These are phyloP conservation scores for Botryotinia globosa DNA, from an alignment of 2,329 filamentous ascomycete species.

Conservation along the genomic window DNA sequence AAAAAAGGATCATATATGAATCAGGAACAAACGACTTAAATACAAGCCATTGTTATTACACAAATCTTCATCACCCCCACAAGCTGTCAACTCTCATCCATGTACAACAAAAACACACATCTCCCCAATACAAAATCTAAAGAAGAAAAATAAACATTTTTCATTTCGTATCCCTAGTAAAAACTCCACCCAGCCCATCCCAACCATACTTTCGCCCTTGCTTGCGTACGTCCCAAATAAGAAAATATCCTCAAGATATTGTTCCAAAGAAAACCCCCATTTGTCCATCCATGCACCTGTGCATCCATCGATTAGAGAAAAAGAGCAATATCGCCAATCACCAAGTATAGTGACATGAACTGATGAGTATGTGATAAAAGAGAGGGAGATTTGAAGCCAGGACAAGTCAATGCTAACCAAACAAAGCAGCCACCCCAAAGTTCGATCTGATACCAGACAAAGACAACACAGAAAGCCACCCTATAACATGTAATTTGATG, in stretches of 20 bases:
- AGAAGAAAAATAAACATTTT: neutral
- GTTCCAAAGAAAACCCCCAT: neutral
- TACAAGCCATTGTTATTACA: neutral
- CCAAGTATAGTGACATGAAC: constrained; percentile 1
- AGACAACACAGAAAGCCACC: constrained; percentile 1
- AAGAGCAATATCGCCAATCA: constrained; percentile 14
- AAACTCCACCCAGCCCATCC: constrained; percentile 5
- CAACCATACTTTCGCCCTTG: constrained; percentile 11
- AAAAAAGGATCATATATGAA: neutral
- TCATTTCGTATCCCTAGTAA: neutral
- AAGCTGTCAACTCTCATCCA: neutral
- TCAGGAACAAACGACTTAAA: neutral
- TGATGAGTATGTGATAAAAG: neutral
- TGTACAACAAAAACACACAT: neutral
- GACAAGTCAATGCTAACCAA: constrained; percentile 8
- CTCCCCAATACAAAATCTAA: neutral
- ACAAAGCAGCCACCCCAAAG: neutral
- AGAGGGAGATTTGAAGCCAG: neutral
- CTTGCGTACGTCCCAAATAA: neutral
- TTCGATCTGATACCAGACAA: constrained; percentile 10
- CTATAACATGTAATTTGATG: constrained; percentile 5
- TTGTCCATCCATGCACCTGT: neutral
- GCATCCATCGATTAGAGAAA: constrained; percentile 12
- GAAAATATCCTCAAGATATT: constrained; percentile 1
- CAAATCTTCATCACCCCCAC: neutral